Evolutionary conservation across 371 early-diverging fungal species (phyloP).

Genomic region (Funneliformis caledonium): DNA sequence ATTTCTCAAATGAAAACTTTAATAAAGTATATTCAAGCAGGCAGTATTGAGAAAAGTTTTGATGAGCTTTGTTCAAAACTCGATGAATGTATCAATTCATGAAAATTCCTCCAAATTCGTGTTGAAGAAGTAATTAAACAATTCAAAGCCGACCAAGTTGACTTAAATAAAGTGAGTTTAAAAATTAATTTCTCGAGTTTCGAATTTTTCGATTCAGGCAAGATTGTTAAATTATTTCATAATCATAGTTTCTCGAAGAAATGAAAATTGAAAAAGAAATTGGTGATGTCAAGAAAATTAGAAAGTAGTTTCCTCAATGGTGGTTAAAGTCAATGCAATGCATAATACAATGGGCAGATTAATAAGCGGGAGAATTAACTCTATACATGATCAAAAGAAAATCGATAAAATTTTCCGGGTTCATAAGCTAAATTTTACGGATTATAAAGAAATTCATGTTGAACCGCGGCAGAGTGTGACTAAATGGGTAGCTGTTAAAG

Average conservation of each 20-base stretch:
- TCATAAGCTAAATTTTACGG: neutral
- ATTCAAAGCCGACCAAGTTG: neutral
- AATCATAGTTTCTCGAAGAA: neutral
- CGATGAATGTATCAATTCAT: neutral
- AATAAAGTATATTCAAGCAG: neutral
- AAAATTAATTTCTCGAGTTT: neutral
- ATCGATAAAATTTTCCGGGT: neutral
- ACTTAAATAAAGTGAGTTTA: slow-evolving; percentile 5
- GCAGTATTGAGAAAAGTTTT: slow-evolving; percentile 1
- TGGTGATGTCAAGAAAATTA: neutral
- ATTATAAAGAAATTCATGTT: neutral
- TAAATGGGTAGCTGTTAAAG: neutral
- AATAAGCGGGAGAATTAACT: too few relatives aligned
- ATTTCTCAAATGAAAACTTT: slow-evolving; percentile 24
- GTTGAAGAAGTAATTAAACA: neutral
- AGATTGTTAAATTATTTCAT: too few relatives aligned
- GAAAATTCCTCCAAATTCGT: neutral
- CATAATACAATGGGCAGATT: neutral
- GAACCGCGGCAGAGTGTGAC: neutral
- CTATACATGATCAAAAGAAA: neutral
- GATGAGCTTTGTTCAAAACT: neutral
- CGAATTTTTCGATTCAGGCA: too few relatives aligned
- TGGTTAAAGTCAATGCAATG: neutral
- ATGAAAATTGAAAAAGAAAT: neutral
- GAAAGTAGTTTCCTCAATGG: neutral